Percentiles rank a stretch among this genome's conserved stretches.
phyloP scores from a whole-genome alignment of 805 yeast genomes.

The Spathaspora gorwiae region DNA sequence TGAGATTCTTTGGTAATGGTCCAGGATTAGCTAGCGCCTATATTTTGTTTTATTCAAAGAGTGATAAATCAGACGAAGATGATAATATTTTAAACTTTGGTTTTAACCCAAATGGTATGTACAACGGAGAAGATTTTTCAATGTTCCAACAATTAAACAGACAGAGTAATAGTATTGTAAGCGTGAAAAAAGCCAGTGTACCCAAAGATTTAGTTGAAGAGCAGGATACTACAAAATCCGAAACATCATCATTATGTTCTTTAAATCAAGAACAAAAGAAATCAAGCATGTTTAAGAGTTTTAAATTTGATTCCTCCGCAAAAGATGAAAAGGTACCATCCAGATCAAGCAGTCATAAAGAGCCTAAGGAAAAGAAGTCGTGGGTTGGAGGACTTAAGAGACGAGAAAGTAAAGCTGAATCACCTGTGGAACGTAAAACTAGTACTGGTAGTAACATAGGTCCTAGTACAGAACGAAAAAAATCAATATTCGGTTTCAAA shows the following conservation, averaged over 20 bases:
- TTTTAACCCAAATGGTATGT: slow-evolving; percentile 24
- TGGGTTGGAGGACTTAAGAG: slow-evolving; percentile 39
- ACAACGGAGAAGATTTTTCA: slow-evolving; percentile 29
- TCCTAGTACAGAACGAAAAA: slow-evolving; percentile 12
- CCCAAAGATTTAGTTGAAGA: slow-evolving; percentile 1
- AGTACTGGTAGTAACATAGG: slow-evolving; percentile 16
- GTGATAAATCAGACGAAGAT: slow-evolving; percentile 24
- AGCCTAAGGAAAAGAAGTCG: slow-evolving; percentile 30
- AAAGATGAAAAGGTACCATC: slow-evolving; percentile 5
- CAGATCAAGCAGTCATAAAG: slow-evolving; percentile 3
- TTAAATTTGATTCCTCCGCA: slow-evolving; percentile 18
- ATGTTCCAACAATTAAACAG: slow-evolving; percentile 11
- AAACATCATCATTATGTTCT: slow-evolving; percentile 4
- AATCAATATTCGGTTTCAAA: slow-evolving; percentile 35
- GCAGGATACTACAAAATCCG: background rate
- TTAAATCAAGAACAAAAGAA: slow-evolving; percentile 2
- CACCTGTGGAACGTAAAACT: slow-evolving; percentile 5
- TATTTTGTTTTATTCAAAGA: slow-evolving; percentile 67
- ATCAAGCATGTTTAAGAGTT: slow-evolving; percentile 24
- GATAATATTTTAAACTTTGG: slow-evolving; percentile 30
- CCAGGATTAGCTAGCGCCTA: slow-evolving; percentile 90
- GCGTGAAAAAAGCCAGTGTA: slow-evolving; percentile 6
- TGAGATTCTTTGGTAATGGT: slow-evolving; percentile 82
- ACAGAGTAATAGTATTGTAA: slow-evolving; percentile 5
- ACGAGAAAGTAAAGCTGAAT: slow-evolving; percentile 19